Conservation (phyloP, 2,329 filamentous ascomycete genomes). For the Plenodomus biglobosus region DNA sequence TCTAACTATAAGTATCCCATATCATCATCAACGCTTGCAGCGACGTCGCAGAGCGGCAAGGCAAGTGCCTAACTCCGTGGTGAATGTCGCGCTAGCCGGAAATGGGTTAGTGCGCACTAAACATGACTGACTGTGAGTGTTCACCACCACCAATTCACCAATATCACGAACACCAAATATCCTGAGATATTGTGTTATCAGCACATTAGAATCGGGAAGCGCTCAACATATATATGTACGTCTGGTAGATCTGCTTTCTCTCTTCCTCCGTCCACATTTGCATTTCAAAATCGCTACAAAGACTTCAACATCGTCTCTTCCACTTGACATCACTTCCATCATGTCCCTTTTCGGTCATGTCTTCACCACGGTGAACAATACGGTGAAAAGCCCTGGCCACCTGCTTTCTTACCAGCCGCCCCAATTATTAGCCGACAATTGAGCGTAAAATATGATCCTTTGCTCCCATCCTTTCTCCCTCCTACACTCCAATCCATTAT, state of each 20-base stretch:
- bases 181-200: not conserved
- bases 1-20: not conserved
- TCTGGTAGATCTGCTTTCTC: not conserved
- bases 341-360: slow-evolving; percentile 4
- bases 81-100: slow-evolving; percentile 8
- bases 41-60: slow-evolving; percentile 15
- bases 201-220: not conserved
- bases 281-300: not conserved
- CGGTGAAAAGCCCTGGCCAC: slow-evolving; percentile 5
- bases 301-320: slow-evolving; percentile 4
- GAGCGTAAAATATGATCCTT: not conserved
- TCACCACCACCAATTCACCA: slow-evolving; percentile 5
- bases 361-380: not conserved
- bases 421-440: not conserved
- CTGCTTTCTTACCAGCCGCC: slow-evolving; percentile 1
- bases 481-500: slow-evolving; percentile 1
- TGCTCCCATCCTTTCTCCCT: not conserved
- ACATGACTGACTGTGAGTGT: slow-evolving; percentile 14
- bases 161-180: slow-evolving; percentile 4
- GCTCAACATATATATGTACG: not conserved
- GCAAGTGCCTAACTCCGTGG: slow-evolving; percentile 13
- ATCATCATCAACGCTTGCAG: slow-evolving; percentile 5
- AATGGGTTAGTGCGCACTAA: slow-evolving; percentile 17
- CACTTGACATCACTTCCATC: slow-evolving; percentile 15
- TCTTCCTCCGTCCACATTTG: not conserved